phyloP scores from a whole-genome alignment of 2,329 filamentous ascomycete species.

The Botrytis byssoidea region DNA sequence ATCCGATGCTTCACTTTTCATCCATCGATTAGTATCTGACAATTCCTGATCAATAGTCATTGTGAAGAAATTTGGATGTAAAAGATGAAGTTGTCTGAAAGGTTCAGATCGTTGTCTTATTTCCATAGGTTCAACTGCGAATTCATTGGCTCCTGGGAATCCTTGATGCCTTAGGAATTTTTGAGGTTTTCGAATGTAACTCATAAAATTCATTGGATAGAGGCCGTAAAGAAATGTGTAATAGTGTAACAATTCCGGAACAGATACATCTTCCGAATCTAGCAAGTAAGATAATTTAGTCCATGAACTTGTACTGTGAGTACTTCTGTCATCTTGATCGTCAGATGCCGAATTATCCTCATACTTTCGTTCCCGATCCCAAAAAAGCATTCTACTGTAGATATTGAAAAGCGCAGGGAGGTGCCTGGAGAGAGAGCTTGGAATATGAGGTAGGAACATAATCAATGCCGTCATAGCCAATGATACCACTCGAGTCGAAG shows the following conservation, averaged over 20 bases:
- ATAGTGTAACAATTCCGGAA: slow-evolving; percentile 69
- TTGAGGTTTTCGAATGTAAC: slow-evolving; percentile 79
- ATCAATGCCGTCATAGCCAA: slow-evolving; percentile 71
- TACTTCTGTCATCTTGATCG: slow-evolving; percentile 37
- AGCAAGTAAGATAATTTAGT: slow-evolving; percentile 61
- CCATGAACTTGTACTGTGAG: slow-evolving; percentile 54
- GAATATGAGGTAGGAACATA: slow-evolving; percentile 82
- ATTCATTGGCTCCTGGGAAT: slow-evolving; percentile 66
- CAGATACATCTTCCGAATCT: slow-evolving; percentile 59
- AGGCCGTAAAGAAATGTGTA: slow-evolving; percentile 81
- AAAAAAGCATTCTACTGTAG: slow-evolving; percentile 76
- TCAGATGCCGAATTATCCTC: slow-evolving; percentile 16
- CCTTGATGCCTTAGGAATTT: slow-evolving; percentile 73
- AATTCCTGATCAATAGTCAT: slow-evolving; percentile 78
- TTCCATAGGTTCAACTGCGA: slow-evolving; percentile 75
- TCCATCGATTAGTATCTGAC: slow-evolving; percentile 72
- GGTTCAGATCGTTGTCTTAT: slow-evolving; percentile 73
- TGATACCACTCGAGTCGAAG: slow-evolving; percentile 73
- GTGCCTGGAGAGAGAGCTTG: slow-evolving; percentile 65
- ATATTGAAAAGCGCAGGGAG: slow-evolving; percentile 77
- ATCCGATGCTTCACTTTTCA: slow-evolving; percentile 76
- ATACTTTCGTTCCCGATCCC: slow-evolving; percentile 51
- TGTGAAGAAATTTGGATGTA: slow-evolving; percentile 83
- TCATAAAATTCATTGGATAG: slow-evolving; percentile 83
- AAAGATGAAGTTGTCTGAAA: slow-evolving; percentile 68